Base-by-base conservation (phyloP, 116 monocot genomes). In the Posidonia oceanica region DNA sequence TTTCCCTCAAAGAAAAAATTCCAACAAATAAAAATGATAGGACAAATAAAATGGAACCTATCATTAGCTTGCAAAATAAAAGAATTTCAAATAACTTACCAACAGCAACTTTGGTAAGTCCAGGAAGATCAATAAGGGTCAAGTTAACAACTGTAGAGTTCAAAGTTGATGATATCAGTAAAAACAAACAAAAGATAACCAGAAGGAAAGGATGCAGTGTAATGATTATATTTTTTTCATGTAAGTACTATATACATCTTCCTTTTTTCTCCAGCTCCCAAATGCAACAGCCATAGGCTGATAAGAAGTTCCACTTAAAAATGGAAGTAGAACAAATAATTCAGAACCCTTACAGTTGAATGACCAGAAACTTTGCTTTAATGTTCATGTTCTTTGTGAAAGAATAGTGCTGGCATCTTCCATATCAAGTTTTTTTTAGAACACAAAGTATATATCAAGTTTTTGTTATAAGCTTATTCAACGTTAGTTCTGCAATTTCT, bases 61-160 rank as follows among this genome's bases (percentile, higher is more conserved):
- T 48, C 48, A 42, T 42, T 48, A 7, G 8, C 48, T 10, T 48
- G 48, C 48, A 48, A 48, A 0, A 48, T 48, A 12, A 48, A 48
- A 64, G 11, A 29, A 14, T 17, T 53, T 56, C 3, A 55, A 58
- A 39, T 58, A 79, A 79, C 87, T 85, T 75, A 94, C 94, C 94
- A 80, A 94, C 85, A 76, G 94, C 94, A 22, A 94, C 94, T 72
- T 94, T 94, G 65, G 94, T 94, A 68, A 94, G 89, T 56, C 94
- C 93, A 74, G 93, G 93, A 75, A 94, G 90, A 78, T 94, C 94
- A 80, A 94, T 56, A 36, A 94, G 90, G 58, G 94, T 94, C 78
- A 94, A 75, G 68, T 94, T 89, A 67, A 94, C 94, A 79, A 94
- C 94, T 94, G 90, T 39, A 59, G 80, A 66, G 48, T 15, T 64